Evolutionary conservation across 2,329 filamentous ascomycete species (phyloP), one percentile per base, ranked within the genome.

Genomic region (Fusarium longipes): DNA sequence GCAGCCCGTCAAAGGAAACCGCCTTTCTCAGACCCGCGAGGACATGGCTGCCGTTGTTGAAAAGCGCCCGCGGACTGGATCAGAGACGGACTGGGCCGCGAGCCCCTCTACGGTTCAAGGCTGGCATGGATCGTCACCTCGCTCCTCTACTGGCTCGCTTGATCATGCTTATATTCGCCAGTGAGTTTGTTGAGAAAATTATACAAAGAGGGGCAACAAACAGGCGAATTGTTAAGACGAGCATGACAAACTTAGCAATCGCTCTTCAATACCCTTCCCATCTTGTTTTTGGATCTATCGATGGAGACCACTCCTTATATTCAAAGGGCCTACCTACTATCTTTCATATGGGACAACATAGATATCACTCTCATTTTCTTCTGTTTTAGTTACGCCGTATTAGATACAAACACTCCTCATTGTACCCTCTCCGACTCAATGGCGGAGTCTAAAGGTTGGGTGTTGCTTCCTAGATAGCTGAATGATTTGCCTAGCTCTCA

Each of bases 11-110:
- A 67, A 53, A 12, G 44, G 33, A 10, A 48, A 35, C 24, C 49
- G 45, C 38, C 38, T 42, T 38, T 55, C 65, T 30, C 56, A 47
- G 39, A 40, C n/a, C 47, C 66, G 64, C 1, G 75, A 73, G 24
- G 57, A 70, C 49, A 77, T 77, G 74, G 73, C 75, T 2, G 68
- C 74, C 2, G 72, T 73, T 8, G 71, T 76, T 40, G 71, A 70
- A 18, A 71, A 72, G n/a, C 76, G 73, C 32, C 64, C 73, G 24
- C 74, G 68, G 76, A 82, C 76, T 32, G 75, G 58, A 33, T 51
- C 58, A 1, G 68, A 63, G 32, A 54, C 56, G 12, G 57, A 50
- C 35, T 69, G 65, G 61, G 39, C 43, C 10, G 50, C 44, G 22
- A 62, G 47, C 11, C 45, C 65, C 4, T 57, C 65, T 14, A 44